Base-by-base conservation (phyloP, 2,329 filamentous ascomycete genomes). In the Epichloe hybrida region DNA sequence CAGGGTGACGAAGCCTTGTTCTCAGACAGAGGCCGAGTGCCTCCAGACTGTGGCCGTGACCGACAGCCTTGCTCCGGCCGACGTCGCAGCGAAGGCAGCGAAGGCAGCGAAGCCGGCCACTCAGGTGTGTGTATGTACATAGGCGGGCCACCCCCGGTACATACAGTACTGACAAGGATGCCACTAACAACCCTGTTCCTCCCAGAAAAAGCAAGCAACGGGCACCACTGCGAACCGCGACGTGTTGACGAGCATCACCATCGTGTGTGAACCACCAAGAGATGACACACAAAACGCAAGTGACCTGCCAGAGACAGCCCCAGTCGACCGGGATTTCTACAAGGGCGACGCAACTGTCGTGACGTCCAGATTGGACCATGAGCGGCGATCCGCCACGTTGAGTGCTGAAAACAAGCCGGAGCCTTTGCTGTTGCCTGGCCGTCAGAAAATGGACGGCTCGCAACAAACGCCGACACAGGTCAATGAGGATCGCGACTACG, bases 401-500 rank as follows among this genome's bases (percentile, higher is more conserved):
- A 47, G 35, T n/a, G 38, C 35, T 37, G 48, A 47, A 13, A 27
- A 47, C 27, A 42, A 20, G 38, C 27, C 9, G 8, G 27, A 11
- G 8, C 12, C 43, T 31, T 4, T 12, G 17, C 13, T 39, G 34
- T 23, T 20, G 37, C 20, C 51, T 47, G 43, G 38, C 27, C 41
- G 15, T 38, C 42, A 3, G 36, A 53, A 64, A 48, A 74, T 71
- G 66, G 68, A 73, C 35, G 64, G 62, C n/a, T 76, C 74, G 11
- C 71, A 75, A 40, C 69, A 73, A 51, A 76, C 76, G 9, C 73
- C 73, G 1, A 81, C 77, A 1, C 77, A 81, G 61, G 66, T 71
- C 52, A 81, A 81, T 55, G 70, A 73, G 43, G 75, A 69, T 45
- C 72, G 77, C 38, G 77, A 78, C 62, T 81, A 81, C 56, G 71